Conservation (phyloP, 305 asterid species). For the Ajuga reptans region DNA sequence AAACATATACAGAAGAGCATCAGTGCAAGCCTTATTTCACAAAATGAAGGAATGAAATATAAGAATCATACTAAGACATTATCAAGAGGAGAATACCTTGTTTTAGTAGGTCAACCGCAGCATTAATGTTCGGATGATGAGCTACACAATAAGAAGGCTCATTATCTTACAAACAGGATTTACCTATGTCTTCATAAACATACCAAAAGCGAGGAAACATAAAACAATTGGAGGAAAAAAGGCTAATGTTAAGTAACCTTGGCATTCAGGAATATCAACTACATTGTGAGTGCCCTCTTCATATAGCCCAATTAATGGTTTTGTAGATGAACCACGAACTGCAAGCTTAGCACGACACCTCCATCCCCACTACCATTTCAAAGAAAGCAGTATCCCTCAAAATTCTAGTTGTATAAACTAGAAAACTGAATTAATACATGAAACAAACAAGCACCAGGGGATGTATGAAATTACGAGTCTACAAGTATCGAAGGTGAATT, state of each 20-base stretch:
- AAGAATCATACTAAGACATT: neutral
- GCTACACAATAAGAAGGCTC: constrained; percentile 37
- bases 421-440: neutral
- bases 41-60: neutral
- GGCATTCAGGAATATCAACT: constrained; percentile 83
- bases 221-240: too few relatives aligned
- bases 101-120: constrained; percentile 65
- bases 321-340: constrained; percentile 55
- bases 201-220: too few relatives aligned
- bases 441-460: neutral
- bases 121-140: constrained; percentile 86
- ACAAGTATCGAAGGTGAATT: constrained; percentile 65
- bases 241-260: constrained; percentile 31
- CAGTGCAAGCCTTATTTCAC: neutral
- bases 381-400: neutral
- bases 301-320: constrained; percentile 81
- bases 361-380: constrained; percentile 75
- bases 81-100: constrained; percentile 35
- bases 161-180: neutral
- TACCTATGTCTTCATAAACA: neutral
- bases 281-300: constrained; percentile 78
- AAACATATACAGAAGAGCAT: constrained; percentile 1
- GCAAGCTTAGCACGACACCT: constrained; percentile 94
- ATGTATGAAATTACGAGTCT: constrained; percentile 47
- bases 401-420: constrained; percentile 1